These are phyloP conservation scores for Megacollybia marginata DNA, from an alignment of 768 basidiomycete species.

Conservation along the genomic window DNA sequence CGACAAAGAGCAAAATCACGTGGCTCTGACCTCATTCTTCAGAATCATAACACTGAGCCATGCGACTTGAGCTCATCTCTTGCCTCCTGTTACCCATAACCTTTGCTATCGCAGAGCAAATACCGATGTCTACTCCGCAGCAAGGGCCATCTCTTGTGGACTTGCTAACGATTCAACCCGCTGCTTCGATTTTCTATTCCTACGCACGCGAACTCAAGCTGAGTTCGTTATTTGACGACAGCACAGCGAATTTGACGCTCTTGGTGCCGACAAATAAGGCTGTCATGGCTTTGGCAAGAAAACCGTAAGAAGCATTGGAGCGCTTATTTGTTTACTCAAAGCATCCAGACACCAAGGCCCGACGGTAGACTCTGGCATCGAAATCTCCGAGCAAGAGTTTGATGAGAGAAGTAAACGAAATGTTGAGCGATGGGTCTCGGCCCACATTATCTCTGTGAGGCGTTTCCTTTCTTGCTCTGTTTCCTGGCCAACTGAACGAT, in stretches of 20 bases:
- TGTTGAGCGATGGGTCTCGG: slow-evolving; percentile 74
- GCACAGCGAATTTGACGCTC: slow-evolving; percentile 40
- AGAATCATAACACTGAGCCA: no score
- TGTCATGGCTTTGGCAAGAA: slow-evolving; percentile 69
- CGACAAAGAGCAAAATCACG: no score
- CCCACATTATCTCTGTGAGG: slow-evolving; percentile 77
- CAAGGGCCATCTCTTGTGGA: slow-evolving; percentile 59
- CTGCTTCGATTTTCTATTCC: slow-evolving; percentile 76
- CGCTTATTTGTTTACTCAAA: neutral
- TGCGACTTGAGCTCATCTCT: no score
- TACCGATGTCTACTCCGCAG: slow-evolving; percentile 19
- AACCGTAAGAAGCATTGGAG: slow-evolving; percentile 53
- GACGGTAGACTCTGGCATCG: slow-evolving; percentile 31
- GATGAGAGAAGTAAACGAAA: slow-evolving; percentile 55
- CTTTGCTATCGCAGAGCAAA: neutral
- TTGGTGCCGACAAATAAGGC: slow-evolving; percentile 87
- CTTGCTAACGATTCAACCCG: slow-evolving; percentile 68
- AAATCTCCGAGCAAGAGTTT: slow-evolving; percentile 62
- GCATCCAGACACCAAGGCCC: slow-evolving; percentile 54
- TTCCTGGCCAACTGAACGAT: neutral
- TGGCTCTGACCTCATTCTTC: no score
- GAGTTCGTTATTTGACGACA: slow-evolving; percentile 41
- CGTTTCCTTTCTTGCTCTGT: neutral
- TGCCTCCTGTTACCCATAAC: neutral
- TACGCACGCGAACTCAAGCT: slow-evolving; percentile 69